Evolutionary conservation across 1,284 basidiomycete genomes (phyloP), one percentile per base, ranked within the genome.

Genomic region (Ustilago loliicola): DNA sequence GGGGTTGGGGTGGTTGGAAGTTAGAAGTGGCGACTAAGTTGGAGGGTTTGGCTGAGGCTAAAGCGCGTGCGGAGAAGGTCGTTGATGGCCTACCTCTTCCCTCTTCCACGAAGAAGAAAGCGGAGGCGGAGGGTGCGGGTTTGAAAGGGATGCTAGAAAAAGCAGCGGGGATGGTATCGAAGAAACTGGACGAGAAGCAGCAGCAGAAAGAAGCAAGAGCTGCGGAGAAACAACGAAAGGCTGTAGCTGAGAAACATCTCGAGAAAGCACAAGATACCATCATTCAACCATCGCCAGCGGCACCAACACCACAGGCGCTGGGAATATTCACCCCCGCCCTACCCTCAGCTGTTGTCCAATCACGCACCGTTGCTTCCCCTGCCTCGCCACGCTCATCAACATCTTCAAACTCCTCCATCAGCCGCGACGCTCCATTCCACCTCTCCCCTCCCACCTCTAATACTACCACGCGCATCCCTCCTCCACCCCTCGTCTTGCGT

Each of bases 41-140:
- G 53, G 72, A 74, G 32, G 32, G 23, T 21, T 45, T 78, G 57
- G 72, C 67, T 0, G 76, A 78, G 23, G 68, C 65, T 5, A 78
- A 78, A 53, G 38, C 42, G 32, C 45, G 21, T 0, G 76, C 76
- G 30, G 75, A 77, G 55, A 38, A 52, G 32, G 63, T 77, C 9
- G 57, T 48, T 30, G 75, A 76, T 40, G 36, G 19, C 1, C 5
- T 66, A 13, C 60, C 60, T 4, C 13, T 63, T 48, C 69, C 58
- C 17, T 29, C 23, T 11, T 17, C 21, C 1, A 19, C 21, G 2
- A 61, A 56, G 25, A 38, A 19, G 42, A 45, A 8, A 9, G 42
- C 10, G 42, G 15, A 21, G 48, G 48, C 1, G 40, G 40, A 38
- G 7, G 67, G 51, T 3, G 36, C 23, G 29, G 17, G 51, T 15